Evolutionary conservation across 257 asterid species (phyloP).

Genomic region (Cinchona pubescens): DNA sequence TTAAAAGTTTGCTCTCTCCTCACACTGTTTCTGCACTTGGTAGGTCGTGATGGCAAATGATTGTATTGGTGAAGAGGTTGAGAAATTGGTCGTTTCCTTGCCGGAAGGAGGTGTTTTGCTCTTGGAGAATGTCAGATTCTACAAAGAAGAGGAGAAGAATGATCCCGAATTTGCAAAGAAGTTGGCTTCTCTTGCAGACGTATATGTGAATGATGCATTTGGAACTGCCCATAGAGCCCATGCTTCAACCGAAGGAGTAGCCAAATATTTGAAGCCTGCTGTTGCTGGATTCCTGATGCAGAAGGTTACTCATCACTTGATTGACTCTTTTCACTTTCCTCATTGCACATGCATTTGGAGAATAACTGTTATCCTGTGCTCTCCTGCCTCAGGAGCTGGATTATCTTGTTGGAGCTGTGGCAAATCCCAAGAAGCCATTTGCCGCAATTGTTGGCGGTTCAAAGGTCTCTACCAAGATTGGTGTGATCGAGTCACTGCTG

Average conservation of each 20-base stretch:
- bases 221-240: constrained; percentile 79
- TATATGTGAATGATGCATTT: constrained; percentile 76
- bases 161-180: constrained; percentile 58
- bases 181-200: constrained; percentile 49
- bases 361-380: background rate
- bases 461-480: constrained; percentile 73
- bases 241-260: constrained; percentile 58
- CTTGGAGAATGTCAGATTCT: constrained; percentile 72
- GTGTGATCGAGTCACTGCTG: constrained; percentile 68
- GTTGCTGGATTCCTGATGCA: constrained; percentile 58
- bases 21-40: background rate
- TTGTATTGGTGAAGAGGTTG: constrained; percentile 74
- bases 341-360: background rate
- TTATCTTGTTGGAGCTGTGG: constrained; percentile 72
- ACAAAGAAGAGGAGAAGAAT: constrained; percentile 58
- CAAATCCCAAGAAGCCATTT: constrained; percentile 79
- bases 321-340: background rate
- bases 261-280: constrained; percentile 47
- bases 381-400: constrained; percentile 64
- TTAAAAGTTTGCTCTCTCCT: background rate
- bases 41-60: constrained; percentile 85
- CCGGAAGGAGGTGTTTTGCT: constrained; percentile 77
- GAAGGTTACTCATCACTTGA: constrained; percentile 26
- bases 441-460: constrained; percentile 90
- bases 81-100: constrained; percentile 60